phyloP scores from a whole-genome alignment of 2,329 filamentous ascomycete species.

The Apiospora hydei region DNA sequence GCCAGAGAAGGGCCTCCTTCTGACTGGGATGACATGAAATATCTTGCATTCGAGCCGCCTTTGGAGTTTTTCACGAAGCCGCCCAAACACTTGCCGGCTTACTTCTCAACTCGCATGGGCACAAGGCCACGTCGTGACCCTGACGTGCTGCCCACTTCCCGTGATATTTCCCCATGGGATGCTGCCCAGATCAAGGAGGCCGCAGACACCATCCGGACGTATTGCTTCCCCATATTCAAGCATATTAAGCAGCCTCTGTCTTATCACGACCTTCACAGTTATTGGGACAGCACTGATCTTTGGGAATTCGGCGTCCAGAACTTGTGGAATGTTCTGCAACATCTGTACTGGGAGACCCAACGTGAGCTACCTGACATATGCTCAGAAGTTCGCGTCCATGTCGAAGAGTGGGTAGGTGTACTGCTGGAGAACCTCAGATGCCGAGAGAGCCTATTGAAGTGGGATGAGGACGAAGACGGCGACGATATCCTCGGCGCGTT shows the following conservation, averaged over 20 bases:
- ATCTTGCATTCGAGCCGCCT: slow-evolving; percentile 27
- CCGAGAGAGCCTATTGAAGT: slow-evolving; percentile 32
- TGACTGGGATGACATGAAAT: slow-evolving; percentile 10
- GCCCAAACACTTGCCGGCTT: slow-evolving; percentile 26
- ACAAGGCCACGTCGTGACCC: neutral
- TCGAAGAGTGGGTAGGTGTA: slow-evolving; percentile 32
- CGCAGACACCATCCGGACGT: slow-evolving; percentile 1
- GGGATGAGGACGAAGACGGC: slow-evolving; percentile 24
- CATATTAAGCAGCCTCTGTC: slow-evolving; percentile 13
- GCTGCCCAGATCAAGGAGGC: slow-evolving; percentile 22
- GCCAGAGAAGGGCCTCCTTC: slow-evolving; percentile 10
- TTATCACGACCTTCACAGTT: slow-evolving; percentile 22
- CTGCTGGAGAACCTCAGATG: slow-evolving; percentile 27
- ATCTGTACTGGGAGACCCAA: slow-evolving; percentile 50
- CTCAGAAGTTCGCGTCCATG: slow-evolving; percentile 33
- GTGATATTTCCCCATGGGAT: slow-evolving; percentile 22
- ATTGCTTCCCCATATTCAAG: slow-evolving; percentile 26
- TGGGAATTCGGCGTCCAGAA: slow-evolving; percentile 57
- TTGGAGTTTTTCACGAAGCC: slow-evolving; percentile 31
- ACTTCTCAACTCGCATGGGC: slow-evolving; percentile 32
- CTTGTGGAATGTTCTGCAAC: slow-evolving; percentile 54
- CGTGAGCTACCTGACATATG: slow-evolving; percentile 40
- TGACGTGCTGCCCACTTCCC: neutral
- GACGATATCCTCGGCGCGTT: slow-evolving; percentile 34
- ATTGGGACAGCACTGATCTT: slow-evolving; percentile 57